Conservation (phyloP, 257 asterid genomes). For the Handroanthus guayacan region DNA sequence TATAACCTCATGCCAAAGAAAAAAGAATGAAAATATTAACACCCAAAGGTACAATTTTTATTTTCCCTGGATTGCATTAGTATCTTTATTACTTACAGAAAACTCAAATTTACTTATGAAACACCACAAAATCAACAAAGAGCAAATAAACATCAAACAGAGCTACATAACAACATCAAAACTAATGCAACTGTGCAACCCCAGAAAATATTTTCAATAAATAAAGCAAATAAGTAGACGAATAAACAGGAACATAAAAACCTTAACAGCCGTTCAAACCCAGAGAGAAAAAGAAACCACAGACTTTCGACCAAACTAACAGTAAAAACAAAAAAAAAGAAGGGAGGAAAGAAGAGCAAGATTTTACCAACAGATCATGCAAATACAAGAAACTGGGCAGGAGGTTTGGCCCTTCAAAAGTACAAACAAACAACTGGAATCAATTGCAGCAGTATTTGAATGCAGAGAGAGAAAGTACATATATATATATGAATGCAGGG, state of each 20-base stretch:
- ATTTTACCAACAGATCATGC: conserved; percentile 56
- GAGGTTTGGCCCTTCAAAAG: conserved; percentile 27
- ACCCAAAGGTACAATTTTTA: not conserved
- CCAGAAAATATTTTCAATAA: conserved; percentile 28
- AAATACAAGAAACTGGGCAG: conserved; percentile 32
- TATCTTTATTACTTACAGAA: conserved; percentile 5
- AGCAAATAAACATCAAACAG: conserved; percentile 5
- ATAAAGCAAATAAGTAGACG: conserved; percentile 20
- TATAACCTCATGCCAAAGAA: not conserved
- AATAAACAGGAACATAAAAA: conserved; percentile 27
- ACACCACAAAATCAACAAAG: conserved; percentile 23
- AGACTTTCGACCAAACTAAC: conserved; percentile 29
- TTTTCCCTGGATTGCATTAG: conserved; percentile 2
- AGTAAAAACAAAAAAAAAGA: conserved; percentile 15
- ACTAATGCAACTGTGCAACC: conserved; percentile 26
- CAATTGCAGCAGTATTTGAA: conserved; percentile 47
- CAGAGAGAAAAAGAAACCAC: not conserved
- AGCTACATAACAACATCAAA: not conserved
- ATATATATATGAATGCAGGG: conserved; percentile 12
- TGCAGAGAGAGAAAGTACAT: conserved; percentile 29
- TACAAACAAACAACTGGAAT: conserved; percentile 30
- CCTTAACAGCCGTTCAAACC: conserved; percentile 28
- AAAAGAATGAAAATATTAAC: conserved; percentile 4
- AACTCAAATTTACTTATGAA: conserved; percentile 24
- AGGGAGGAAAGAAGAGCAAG: not conserved